Conservation (phyloP, 805 yeast species). For the Ascoidea rubescens region DNA sequence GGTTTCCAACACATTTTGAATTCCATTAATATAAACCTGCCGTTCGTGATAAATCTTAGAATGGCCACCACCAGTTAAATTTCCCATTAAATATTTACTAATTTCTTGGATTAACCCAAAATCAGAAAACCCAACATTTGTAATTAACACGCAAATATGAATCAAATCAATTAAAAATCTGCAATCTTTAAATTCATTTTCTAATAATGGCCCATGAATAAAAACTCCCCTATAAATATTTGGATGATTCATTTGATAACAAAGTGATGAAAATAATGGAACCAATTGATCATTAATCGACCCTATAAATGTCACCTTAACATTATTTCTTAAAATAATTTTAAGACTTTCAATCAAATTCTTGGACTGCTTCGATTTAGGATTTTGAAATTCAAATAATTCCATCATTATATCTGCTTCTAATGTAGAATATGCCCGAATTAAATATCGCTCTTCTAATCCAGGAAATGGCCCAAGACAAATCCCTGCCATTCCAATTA, state of each 20-base stretch:
- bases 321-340: slow-evolving; percentile 47
- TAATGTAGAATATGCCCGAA: slow-evolving; percentile 80
- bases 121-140: slow-evolving; percentile 70
- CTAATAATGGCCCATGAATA: slow-evolving; percentile 40
- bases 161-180: slow-evolving; percentile 64
- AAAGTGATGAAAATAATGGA: slow-evolving; percentile 79
- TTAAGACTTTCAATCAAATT: slow-evolving; percentile 57
- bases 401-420: slow-evolving; percentile 82
- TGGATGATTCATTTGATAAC: slow-evolving; percentile 77
- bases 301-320: slow-evolving; percentile 71
- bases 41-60: slow-evolving; percentile 78
- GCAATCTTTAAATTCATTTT: slow-evolving; percentile 52
- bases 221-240: slow-evolving; percentile 82
- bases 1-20: slow-evolving; percentile 65
- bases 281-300: slow-evolving; percentile 90
- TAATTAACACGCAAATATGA: slow-evolving; percentile 55
- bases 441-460: slow-evolving; percentile 66
- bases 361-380: slow-evolving; percentile 56
- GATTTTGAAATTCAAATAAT: slow-evolving; percentile 76
- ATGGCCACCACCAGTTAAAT: slow-evolving; percentile 92
- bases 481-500: slow-evolving; percentile 91
- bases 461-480: slow-evolving; percentile 92
- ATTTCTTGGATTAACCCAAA: slow-evolving; percentile 79
- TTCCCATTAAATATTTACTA: slow-evolving; percentile 70
- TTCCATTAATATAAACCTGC: slow-evolving; percentile 69